These are phyloP conservation scores for Globisporangium polare DNA, from an alignment of 352 stramenopile genomes.

Conservation along the genomic window DNA sequence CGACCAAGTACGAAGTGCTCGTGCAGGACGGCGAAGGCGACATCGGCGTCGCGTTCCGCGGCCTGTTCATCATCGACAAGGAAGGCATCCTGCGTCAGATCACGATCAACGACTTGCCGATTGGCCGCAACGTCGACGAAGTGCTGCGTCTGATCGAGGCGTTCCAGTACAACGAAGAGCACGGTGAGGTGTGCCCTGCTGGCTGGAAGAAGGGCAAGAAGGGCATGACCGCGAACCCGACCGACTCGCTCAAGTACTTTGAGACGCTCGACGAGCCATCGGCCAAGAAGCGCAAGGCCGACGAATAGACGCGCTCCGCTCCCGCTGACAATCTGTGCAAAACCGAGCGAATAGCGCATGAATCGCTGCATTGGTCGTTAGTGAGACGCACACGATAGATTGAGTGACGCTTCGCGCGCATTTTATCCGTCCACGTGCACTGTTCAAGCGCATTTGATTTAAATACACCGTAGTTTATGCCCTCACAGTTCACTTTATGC, in stretches of 20 bases:
- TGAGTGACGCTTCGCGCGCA: background rate
- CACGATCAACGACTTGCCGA: slow-evolving; percentile 87
- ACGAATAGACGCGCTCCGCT: slow-evolving; percentile 5
- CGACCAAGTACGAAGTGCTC: slow-evolving; percentile 82
- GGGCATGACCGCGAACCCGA: slow-evolving; percentile 82
- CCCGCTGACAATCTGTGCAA: background rate
- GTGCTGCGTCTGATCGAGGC: slow-evolving; percentile 88
- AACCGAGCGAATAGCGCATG: background rate
- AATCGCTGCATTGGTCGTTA: background rate
- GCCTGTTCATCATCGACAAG: slow-evolving; percentile 90
- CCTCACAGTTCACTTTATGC: background rate
- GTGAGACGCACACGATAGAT: background rate
- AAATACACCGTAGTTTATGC: background rate
- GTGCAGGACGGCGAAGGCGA: slow-evolving; percentile 54
- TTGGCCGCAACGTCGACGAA: slow-evolving; percentile 90
- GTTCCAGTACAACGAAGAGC: slow-evolving; percentile 90
- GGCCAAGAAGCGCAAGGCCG: slow-evolving; percentile 11
- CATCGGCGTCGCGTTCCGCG: slow-evolving; percentile 76
- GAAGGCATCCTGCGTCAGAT: slow-evolving; percentile 80
- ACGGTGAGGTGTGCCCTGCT: slow-evolving; percentile 90
- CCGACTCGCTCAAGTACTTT: slow-evolving; percentile 78
- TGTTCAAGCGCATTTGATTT: background rate
- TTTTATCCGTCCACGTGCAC: background rate
- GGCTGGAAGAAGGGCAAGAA: slow-evolving; percentile 89
- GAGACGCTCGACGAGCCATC: slow-evolving; percentile 27